Conservation (phyloP, 192 early-diverging fungal genomes). For the Coemansia furcata region DNA sequence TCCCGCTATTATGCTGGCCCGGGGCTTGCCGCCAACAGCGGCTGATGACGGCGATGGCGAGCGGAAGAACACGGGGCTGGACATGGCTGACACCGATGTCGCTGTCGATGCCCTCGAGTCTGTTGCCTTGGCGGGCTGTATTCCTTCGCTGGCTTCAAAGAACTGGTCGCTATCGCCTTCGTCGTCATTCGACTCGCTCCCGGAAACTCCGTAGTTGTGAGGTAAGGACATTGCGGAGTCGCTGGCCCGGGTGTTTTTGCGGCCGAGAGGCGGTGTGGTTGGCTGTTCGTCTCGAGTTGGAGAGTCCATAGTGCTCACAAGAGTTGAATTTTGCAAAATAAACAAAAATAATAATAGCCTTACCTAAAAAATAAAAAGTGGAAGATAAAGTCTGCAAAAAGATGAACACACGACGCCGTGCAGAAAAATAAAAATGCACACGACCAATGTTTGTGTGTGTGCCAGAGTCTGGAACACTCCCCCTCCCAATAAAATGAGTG, state of each 20-base stretch:
- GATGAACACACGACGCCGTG: background rate
- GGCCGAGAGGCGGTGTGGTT: background rate
- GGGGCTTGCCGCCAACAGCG: background rate
- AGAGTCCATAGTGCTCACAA: background rate
- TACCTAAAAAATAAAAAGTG: background rate
- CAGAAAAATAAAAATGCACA: background rate
- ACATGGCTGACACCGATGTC: background rate
- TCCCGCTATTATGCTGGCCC: conserved; percentile 18
- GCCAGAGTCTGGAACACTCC: background rate
- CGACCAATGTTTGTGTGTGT: background rate
- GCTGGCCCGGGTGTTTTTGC: background rate
- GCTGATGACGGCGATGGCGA: background rate
- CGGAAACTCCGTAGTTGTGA: background rate
- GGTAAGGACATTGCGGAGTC: background rate
- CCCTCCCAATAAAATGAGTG: background rate
- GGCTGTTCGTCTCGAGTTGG: background rate
- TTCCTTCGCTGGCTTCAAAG: conserved; percentile 6
- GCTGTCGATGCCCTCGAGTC: background rate
- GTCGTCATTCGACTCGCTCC: conserved; percentile 1
- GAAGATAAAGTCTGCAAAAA: background rate
- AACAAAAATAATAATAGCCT: background rate
- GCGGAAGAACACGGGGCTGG: background rate
- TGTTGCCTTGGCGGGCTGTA: background rate
- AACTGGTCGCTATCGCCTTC: conserved; percentile 7
- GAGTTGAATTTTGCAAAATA: background rate